A percentile compares a stretch with the other conserved stretches of the same genome.
These are phyloP conservation scores for Lactarius trivialis DNA, from an alignment of 768 basidiomycete species.

Conservation along the genomic window DNA sequence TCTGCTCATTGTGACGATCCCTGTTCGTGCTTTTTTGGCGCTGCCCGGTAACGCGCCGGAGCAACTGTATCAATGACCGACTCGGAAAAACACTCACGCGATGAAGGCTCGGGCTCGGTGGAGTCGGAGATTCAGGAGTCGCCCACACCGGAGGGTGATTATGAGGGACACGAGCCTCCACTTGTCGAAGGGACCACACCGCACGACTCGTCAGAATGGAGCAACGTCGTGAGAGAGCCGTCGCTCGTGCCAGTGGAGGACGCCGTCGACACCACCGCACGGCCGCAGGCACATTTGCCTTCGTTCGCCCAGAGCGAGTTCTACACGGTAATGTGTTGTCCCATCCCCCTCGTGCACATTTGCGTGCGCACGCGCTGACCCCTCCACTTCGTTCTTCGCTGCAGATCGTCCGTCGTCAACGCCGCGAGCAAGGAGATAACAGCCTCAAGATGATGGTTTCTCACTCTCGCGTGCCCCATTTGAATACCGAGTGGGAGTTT, in stretches of 20 bases:
- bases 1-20: not conserved
- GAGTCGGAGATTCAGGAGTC: not conserved
- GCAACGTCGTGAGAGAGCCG: not conserved
- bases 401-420: conserved; percentile 23
- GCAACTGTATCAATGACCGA: not conserved
- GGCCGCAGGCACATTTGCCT: not conserved
- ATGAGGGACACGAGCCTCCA: not conserved
- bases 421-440: conserved; percentile 10
- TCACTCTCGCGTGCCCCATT: conserved; percentile 14
- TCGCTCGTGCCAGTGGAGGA: not conserved
- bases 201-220: not conserved
- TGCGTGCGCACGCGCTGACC: not conserved
- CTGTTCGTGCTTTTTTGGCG: too few relatives aligned
- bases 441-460: conserved; percentile 19
- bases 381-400: not conserved
- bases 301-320: conserved; percentile 21
- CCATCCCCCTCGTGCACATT: not conserved
- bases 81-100: not conserved
- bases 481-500: conserved; percentile 21
- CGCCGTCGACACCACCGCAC: not conserved
- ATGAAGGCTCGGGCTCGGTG: not conserved
- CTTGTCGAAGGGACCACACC: not conserved
- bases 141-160: not conserved
- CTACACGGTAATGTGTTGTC: conserved; percentile 5
- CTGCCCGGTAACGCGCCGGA: not conserved